Evolutionary conservation across 306 rosid genomes (phyloP), one percentile per base, ranked within the genome.

Genomic region (Oxytropis ochrocephala): DNA sequence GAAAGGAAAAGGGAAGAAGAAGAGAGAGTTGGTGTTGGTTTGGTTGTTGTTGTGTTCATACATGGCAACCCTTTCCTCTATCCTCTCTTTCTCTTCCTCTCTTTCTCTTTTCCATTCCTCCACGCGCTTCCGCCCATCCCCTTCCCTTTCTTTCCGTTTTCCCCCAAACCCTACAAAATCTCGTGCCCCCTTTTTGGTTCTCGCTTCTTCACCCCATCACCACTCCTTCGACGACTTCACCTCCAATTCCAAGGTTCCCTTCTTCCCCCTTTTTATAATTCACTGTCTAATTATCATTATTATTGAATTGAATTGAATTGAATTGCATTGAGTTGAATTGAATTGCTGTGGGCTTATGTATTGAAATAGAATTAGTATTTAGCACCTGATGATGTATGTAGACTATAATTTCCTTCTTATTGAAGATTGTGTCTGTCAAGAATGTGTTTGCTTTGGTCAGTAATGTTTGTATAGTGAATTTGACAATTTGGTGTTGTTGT

Each of bases 41-140:
- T 76, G 82, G 78, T 18, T 50, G 49, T 78, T 54, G 78, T 74
- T 67, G 70, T 46, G 55, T 49, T 17, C 24, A 12, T 17, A 51
- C 75, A 89, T 93, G 98, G 93, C 98, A 76, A 73, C 93, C 89
- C 82, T 85, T 77, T 69, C 88, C 77, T 86, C 93, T 75, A 76
- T 79, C 74, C 61, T 83, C 86, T 80, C 76, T 71, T 70, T 84
- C 85, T 79, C 74, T 64, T 73, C 70, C 30, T 86, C 85, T 74
- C 83, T 70, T 73, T 67, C 77, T 78, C 79, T 36, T 54, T 78
- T 49, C 70, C 87, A 50, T 75, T 49, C 48, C 1, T 38, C 33
- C n/a, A 9, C 68, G 1, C 77, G 72, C 63, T 47, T 35, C 55
- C 70, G 24, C 7, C 64, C 41, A 2, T 69, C 80, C 0, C 29